Base-by-base conservation (phyloP, 2,329 filamentous ascomycete species). In the Curvularia spicifera region DNA sequence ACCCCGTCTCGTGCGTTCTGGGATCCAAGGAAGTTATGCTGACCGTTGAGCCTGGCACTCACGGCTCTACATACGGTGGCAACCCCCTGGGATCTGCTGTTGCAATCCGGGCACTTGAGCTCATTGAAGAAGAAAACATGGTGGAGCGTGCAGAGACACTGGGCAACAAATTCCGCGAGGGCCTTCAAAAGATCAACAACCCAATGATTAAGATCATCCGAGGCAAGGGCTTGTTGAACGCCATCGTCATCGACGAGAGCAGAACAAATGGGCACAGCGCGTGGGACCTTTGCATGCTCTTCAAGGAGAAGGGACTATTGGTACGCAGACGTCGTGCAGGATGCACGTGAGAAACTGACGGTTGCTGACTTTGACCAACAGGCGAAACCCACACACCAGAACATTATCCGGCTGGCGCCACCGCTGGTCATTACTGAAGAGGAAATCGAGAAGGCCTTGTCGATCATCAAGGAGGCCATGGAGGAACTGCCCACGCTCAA, bases 351-450 rank as follows among this genome's bases (percentile, higher is more conserved):
- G 64, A 58, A 58, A 40, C 59, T 59, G 62, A 63, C 29, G 51
- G 59, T 62, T 62, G 63, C 66, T 78, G 61, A 77, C 63, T 51
- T 54, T 47, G 43, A 47, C 42, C 46, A 59, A 73, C 76, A 96
- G 92, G 95, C 95, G 71, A 99, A 99, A 85, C 95, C 95, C 29
- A 99, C 95, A 6, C 95, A 99, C 79, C 89, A 96, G 74, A 97
- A 98, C 79, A 98, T 99, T 77, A 99, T 99, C 76, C 91, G 95
- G 57, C 89, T 99, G 61, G 95, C 95, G n/a, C 95, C 95, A 46
- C 95, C 95, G 20, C 83, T 99, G 53, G 93, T 99, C 65, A 98
- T 99, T 72, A 93, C 89, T 26, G 93, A 98, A 73, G 85, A 89
- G 59, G 87, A 99, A 80, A 89, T 99, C 66, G 84, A 87, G 67